Evolutionary conservation across 305 asterid genomes (phyloP), one percentile per base, ranked within the genome.

Genomic region (Fraxinus velutina): DNA sequence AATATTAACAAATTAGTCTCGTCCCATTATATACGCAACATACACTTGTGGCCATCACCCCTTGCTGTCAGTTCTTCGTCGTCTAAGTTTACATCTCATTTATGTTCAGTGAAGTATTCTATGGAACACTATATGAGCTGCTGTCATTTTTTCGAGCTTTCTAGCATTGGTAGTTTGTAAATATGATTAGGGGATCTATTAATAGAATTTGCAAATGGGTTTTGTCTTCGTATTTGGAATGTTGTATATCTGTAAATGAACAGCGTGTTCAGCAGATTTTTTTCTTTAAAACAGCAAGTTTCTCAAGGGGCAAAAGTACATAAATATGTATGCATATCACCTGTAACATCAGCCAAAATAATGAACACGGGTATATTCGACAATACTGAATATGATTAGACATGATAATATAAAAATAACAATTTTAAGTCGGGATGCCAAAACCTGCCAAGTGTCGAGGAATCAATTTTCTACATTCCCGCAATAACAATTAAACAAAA

Each of bases 101-200:
- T 66, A 71, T 66, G 42, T 33, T 0, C 5, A 39, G 22, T 66
- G 19, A 39, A 55, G 64, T 55, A 55, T 55, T 3, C 5, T 17
- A n/a, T 6, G 9, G 24, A 52, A 52, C 64, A 52, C 24, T 13
- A n/a, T 52, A 50, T 15, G 13, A 62, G 78, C 82, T 73, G 86
- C 75, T 79, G 22, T 47, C 1, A 62, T 19, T 6, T 85, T 79
- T 84, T 77, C 78, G 10, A 68, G 79, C 84, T 47, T 78, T 81
- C 81, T 37, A 30, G 76, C 80, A 74, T 83, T 57, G 27, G 39
- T 78, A 83, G 83, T 75, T 47, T 85, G 88, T 87, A 81, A 62
- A 79, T 87, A 68, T 72, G 77, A 60, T 37, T 68, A 76, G 71
- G 77, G 73, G 57, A 71, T 77, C 76, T 79, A 37, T 17, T 30